These are phyloP conservation scores for Podospora conica DNA, from an alignment of 495 filamentous ascomycete genomes.

Conservation along the genomic window DNA sequence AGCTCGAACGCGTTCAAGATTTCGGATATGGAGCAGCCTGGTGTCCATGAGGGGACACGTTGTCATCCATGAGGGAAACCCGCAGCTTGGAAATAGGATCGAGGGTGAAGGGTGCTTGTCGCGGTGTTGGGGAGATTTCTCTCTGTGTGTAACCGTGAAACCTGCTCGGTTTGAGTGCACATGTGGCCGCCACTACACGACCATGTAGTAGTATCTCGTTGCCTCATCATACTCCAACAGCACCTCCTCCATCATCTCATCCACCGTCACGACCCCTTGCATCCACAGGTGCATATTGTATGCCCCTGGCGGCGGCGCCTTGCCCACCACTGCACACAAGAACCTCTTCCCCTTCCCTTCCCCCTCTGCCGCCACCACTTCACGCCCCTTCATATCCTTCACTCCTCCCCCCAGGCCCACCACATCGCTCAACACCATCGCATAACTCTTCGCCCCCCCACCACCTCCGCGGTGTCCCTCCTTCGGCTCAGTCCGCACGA, in stretches of 20 bases:
- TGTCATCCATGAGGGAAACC: constrained; percentile 41
- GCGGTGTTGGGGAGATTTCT: constrained; percentile 28
- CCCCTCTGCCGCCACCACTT: constrained; percentile 1
- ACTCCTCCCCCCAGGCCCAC: constrained; percentile 12
- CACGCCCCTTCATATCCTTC: constrained; percentile 11
- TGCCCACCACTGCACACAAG: constrained; percentile 25
- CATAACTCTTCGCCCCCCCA: constrained; percentile 1
- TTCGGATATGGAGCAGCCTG: constrained; percentile 33
- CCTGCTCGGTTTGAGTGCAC: neutral
- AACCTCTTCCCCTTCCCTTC: constrained; percentile 11
- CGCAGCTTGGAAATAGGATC: constrained; percentile 39
- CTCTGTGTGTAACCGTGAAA: constrained; percentile 17
- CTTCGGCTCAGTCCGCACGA: constrained; percentile 13
- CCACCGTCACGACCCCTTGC: constrained; percentile 24
- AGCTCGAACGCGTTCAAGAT: constrained; percentile 44
- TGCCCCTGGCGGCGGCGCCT: constrained; percentile 24
- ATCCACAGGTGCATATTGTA: constrained; percentile 30
- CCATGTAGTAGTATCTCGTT: constrained; percentile 36
- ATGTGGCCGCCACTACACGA: constrained; percentile 9
- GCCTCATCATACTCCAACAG: constrained; percentile 36
- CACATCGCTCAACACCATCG: constrained; percentile 16
- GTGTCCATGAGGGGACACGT: constrained; percentile 31
- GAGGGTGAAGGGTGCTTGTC: constrained; percentile 34
- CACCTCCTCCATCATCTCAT: constrained; percentile 33
- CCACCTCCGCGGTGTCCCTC: neutral